Evolutionary conservation across 129 eudicot species (phyloP), one percentile per base, ranked within the genome.

Genomic region (Pittosporum tobira): DNA sequence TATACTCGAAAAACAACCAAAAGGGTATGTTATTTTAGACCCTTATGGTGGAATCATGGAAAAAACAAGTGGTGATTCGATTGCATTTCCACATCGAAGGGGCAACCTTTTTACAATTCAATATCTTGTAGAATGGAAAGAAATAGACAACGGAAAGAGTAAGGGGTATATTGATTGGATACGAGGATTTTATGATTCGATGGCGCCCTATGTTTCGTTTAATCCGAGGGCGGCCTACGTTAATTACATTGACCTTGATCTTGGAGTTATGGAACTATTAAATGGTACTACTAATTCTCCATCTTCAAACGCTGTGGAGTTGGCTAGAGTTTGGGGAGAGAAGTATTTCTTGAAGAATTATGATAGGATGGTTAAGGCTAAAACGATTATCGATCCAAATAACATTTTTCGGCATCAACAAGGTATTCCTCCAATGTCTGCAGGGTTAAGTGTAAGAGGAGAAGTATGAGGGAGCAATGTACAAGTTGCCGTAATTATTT

Each of bases 1-100:
- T 2, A 70, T 79, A 12, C 74, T 80, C 2, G 85, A 73, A 30
- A 73, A 71, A 58, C 85, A 87, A 76, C 81, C 93, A 4, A 83
- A 80, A 66, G 94, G 94, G 66, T 68, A 72, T 15, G 81, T 83
- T 11, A 72, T 87, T 48, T 50, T 87, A 13, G 96, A 87, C 51
- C 96, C 96, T 3, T 77, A 74, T 13, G 96, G 96, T 1, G 96
- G 94, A 3, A 53, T 49, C 13, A 87, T 87, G 96, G 66, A 62
- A 26, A 62, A 49, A 2, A 77, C 83, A 30, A 67, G 75, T 22
- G 61, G 70, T 30, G 79, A 83, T 1, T 66, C 85, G 0, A 80
- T 83, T 10, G 75, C 94, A 0, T 87, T 87, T 48, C 94, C 94
- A 4, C 96, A 87, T 38, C 65, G 96, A 19, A 64, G 75, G 64